phyloP scores from a whole-genome alignment of 2,329 filamentous ascomycete species.

The Clarireedia paspali region DNA sequence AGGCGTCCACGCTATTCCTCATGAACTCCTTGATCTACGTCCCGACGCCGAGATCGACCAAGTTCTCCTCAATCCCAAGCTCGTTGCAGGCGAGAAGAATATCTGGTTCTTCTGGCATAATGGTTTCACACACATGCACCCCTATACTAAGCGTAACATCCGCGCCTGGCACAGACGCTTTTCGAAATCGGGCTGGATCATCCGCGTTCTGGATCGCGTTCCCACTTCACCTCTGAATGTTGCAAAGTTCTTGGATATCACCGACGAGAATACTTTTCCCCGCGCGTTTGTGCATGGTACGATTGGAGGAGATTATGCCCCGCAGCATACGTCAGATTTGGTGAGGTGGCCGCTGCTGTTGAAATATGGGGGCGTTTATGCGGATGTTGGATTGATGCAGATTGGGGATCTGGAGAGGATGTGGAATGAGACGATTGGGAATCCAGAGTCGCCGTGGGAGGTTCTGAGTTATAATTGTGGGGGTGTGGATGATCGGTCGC shows the following conservation, averaged over 20 bases:
- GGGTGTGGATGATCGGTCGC: conserved; percentile 27
- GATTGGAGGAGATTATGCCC: conserved; percentile 41
- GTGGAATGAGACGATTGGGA: conserved; percentile 42
- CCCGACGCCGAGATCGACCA: conserved; percentile 39
- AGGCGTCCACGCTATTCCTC: conserved; percentile 36
- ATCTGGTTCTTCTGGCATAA: conserved; percentile 53
- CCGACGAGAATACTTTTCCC: conserved; percentile 38
- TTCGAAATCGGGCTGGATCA: conserved; percentile 41
- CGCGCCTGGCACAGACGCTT: conserved; percentile 47
- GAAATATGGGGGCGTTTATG: conserved; percentile 49
- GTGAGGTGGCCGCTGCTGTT: conserved; percentile 50
- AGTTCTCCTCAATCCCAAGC: conserved; percentile 33
- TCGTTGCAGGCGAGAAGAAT: conserved; percentile 40
- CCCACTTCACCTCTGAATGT: conserved; percentile 40
- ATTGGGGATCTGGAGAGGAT: conserved; percentile 49
- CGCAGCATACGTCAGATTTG: conserved; percentile 50
- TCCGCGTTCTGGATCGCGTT: conserved; percentile 43
- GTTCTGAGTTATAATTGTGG: conserved; percentile 40
- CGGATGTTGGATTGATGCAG: conserved; percentile 48
- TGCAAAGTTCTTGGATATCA: conserved; percentile 39
- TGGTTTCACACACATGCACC: conserved; percentile 41
- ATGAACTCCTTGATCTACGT: conserved; percentile 36
- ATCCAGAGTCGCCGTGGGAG: conserved; percentile 39
- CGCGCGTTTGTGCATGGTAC: conserved; percentile 41
- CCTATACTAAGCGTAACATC: conserved; percentile 45